Evolutionary conservation across 2,329 filamentous ascomycete species (phyloP).

Genomic region (Diaporthe caulivora): DNA sequence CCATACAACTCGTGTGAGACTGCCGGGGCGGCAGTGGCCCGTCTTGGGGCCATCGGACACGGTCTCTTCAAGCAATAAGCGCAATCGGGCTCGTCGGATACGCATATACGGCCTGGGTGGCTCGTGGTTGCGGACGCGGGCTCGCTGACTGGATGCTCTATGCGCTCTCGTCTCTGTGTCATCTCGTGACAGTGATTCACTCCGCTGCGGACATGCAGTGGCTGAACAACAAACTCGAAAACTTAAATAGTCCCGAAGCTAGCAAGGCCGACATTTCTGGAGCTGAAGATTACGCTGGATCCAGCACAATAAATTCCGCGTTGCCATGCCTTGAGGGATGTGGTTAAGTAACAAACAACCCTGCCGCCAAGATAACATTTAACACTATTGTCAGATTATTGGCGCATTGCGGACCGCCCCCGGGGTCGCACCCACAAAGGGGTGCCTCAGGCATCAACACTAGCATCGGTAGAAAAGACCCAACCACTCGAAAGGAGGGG

Average conservation of each 20-base stretch:
- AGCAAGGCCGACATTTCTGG: not conserved
- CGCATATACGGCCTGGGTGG: not conserved
- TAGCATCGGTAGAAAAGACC: too few species aligned
- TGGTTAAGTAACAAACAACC: too few species aligned
- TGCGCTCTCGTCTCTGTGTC: conserved; percentile 15
- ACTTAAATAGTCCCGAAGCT: not conserved
- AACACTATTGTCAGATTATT: too few species aligned
- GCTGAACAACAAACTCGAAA: not conserved
- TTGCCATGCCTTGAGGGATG: not conserved
- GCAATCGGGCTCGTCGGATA: not conserved
- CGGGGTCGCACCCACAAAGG: too few species aligned
- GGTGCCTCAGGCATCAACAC: too few species aligned
- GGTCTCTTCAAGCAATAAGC: conserved; percentile 6
- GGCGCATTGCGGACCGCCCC: too few species aligned
- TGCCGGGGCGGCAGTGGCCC: conserved; percentile 1
- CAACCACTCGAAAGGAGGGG: too few species aligned
- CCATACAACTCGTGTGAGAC: not conserved
- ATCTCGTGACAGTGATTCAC: not conserved
- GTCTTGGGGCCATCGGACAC: conserved; percentile 7
- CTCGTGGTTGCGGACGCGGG: not conserved
- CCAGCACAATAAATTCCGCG: not conserved
- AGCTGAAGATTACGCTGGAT: conserved; percentile 1
- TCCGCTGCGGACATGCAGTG: conserved; percentile 2
- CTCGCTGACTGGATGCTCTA: conserved; percentile 7
- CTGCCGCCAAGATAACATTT: too few species aligned